Conservation (phyloP, 2,329 filamentous ascomycete species). For the Aspergillus ochraceoroseus region DNA sequence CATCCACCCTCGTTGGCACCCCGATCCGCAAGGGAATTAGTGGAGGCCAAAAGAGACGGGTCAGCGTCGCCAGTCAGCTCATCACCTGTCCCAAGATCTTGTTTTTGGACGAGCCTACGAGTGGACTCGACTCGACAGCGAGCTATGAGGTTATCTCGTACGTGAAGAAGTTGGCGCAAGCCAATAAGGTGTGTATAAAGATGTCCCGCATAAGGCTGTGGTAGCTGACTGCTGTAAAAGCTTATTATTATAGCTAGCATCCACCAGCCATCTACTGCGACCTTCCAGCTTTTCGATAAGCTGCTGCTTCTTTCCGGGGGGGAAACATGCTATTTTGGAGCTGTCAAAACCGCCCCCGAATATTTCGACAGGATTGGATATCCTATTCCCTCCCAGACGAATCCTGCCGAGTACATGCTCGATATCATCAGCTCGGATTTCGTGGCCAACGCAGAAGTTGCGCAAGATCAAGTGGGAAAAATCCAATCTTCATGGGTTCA, state of each 20-base stretch:
- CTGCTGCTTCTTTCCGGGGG: constrained; percentile 68
- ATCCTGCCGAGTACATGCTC: constrained; percentile 75
- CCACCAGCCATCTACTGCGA: constrained; percentile 76
- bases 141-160: constrained; percentile 73
- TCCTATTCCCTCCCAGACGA: constrained; percentile 64
- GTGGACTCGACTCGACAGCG: constrained; percentile 72
- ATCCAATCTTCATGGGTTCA: constrained; percentile 55
- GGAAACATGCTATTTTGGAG: constrained; percentile 67
- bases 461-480: constrained; percentile 47
- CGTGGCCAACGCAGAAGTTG: constrained; percentile 45
- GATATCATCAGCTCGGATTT: constrained; percentile 78
- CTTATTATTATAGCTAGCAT: constrained; percentile 77
- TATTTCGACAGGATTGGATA: constrained; percentile 62
- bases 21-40: constrained; percentile 77
- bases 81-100: constrained; percentile 76
- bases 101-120: constrained; percentile 80
- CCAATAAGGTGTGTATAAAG: constrained; percentile 54
- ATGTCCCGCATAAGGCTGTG: background rate
- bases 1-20: constrained; percentile 70
- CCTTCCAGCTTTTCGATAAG: constrained; percentile 76
- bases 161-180: constrained; percentile 60
- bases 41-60: constrained; percentile 76
- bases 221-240: constrained; percentile 27
- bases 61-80: constrained; percentile 74
- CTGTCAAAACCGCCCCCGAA: constrained; percentile 51